These are phyloP conservation scores for Yamadazyma diddensiae DNA, from an alignment of 1,139 yeast genomes.

Conservation along the genomic window DNA sequence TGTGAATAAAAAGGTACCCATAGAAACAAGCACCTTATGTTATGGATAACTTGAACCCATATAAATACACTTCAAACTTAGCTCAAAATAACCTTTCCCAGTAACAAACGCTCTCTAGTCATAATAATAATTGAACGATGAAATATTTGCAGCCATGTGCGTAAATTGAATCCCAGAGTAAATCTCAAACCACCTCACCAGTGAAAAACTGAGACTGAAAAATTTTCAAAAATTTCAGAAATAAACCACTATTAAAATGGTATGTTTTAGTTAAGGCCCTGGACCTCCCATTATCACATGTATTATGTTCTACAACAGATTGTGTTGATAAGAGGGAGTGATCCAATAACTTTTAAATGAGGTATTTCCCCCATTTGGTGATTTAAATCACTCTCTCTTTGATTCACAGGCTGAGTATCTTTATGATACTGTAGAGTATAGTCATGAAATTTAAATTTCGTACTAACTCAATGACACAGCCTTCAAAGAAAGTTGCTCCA, in stretches of 20 bases:
- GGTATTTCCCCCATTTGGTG: too few species aligned
- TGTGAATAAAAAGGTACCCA: too few species aligned
- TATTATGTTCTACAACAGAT: slow-evolving; percentile 8
- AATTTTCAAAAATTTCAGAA: slow-evolving; percentile 5
- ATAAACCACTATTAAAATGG: slow-evolving; percentile 8
- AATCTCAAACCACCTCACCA: slow-evolving; percentile 5
- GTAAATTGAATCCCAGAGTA: slow-evolving; percentile 3
- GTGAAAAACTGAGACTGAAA: slow-evolving; percentile 4
- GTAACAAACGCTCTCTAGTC: too few species aligned
- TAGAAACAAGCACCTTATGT: too few species aligned
- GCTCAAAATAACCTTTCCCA: too few species aligned
- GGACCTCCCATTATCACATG: slow-evolving; percentile 11
- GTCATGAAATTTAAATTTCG: slow-evolving; percentile 10
- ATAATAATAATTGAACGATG: too few species aligned
- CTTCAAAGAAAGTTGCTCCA: slow-evolving; percentile 84
- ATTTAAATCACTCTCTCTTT: slow-evolving; percentile 16
- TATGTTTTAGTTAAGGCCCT: slow-evolving; percentile 12
- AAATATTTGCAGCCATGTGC: too few species aligned
- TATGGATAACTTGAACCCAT: too few species aligned
- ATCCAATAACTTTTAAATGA: slow-evolving; percentile 6
- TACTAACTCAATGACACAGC: slow-evolving; percentile 66
- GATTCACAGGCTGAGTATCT: slow-evolving; percentile 21
- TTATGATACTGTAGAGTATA: slow-evolving; percentile 19
- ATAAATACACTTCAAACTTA: too few species aligned
- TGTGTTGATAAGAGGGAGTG: slow-evolving; percentile 14